Conservation (phyloP, 371 early-diverging fungal genomes). For the Smittium culicis region DNA sequence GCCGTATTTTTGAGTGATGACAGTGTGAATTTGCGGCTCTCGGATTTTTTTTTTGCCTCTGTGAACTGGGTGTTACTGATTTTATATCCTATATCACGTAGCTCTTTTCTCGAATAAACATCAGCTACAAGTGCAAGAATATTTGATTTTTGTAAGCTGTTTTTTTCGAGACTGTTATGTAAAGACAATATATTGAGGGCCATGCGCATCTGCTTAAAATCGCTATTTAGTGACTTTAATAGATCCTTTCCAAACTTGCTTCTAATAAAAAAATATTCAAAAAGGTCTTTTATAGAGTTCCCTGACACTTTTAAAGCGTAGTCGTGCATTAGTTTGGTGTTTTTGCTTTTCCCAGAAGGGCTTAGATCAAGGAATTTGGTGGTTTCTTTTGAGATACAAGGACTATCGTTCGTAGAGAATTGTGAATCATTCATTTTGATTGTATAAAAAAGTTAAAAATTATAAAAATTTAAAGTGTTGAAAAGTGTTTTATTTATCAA, state of each 20-base stretch:
- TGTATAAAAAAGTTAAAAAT: no score
- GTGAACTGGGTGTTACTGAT: background rate
- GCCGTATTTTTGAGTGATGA: background rate
- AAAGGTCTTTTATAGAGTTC: background rate
- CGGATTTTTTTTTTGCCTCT: background rate
- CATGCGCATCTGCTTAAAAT: background rate
- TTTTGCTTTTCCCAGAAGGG: conserved; percentile 1
- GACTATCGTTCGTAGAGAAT: no score
- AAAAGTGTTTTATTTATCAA: no score
- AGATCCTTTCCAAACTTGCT: background rate
- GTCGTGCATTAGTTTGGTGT: background rate
- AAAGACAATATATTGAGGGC: background rate
- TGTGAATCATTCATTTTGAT: no score
- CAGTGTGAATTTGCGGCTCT: background rate
- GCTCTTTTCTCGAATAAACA: background rate
- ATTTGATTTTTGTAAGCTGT: background rate
- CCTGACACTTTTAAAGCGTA: background rate
- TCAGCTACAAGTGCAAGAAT: conserved; percentile 3
- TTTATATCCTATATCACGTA: background rate
- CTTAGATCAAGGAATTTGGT: background rate
- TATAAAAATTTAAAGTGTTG: no score
- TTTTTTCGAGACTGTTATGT: background rate
- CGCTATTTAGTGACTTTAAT: background rate
- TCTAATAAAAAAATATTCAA: background rate
- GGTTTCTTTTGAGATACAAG: no score